These are phyloP conservation scores for Teunomyces stri DNA, from an alignment of 805 yeast species.

Conservation along the genomic window DNA sequence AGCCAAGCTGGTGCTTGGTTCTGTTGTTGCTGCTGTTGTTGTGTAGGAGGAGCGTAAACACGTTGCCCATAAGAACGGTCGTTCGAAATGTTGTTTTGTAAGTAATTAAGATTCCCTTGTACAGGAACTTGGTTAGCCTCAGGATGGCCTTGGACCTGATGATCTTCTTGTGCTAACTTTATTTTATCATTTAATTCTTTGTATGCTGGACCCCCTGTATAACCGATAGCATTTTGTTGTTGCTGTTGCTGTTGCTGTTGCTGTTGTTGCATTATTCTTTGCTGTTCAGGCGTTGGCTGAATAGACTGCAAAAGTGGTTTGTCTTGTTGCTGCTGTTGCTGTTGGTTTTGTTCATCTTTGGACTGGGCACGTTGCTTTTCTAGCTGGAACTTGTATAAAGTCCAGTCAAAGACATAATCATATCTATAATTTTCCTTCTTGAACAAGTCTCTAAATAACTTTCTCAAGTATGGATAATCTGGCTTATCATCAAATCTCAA, in stretches of 20 bases:
- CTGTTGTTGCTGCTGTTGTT: slow-evolving; percentile 13
- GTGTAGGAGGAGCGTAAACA: slow-evolving; percentile 1
- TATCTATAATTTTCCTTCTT: slow-evolving; percentile 84
- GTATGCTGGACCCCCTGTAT: background rate
- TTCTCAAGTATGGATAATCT: slow-evolving; percentile 84
- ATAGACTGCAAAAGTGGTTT: slow-evolving; percentile 7
- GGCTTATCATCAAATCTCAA: slow-evolving; percentile 95
- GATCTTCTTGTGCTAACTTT: background rate
- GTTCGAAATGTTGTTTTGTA: background rate
- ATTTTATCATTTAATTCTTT: slow-evolving; percentile 1
- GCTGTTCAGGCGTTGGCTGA: slow-evolving; percentile 4
- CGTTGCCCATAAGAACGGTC: slow-evolving; percentile 3
- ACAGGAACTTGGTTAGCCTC: background rate
- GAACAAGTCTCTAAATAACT: slow-evolving; percentile 84
- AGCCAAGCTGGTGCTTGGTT: slow-evolving; percentile 9
- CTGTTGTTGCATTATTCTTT: slow-evolving; percentile 2
- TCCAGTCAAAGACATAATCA: slow-evolving; percentile 97
- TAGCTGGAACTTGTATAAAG: slow-evolving; percentile 72
- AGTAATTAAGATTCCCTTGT: background rate
- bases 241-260: slow-evolving; percentile 7
- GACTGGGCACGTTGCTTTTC: slow-evolving; percentile 52
- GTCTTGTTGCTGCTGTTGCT: slow-evolving; percentile 11
- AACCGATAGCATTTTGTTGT: slow-evolving; percentile 10
- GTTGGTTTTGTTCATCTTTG: slow-evolving; percentile 27
- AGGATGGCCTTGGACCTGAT: background rate